Conservation (phyloP, 805 yeast genomes). For the Diddensiella transvaalensis region DNA sequence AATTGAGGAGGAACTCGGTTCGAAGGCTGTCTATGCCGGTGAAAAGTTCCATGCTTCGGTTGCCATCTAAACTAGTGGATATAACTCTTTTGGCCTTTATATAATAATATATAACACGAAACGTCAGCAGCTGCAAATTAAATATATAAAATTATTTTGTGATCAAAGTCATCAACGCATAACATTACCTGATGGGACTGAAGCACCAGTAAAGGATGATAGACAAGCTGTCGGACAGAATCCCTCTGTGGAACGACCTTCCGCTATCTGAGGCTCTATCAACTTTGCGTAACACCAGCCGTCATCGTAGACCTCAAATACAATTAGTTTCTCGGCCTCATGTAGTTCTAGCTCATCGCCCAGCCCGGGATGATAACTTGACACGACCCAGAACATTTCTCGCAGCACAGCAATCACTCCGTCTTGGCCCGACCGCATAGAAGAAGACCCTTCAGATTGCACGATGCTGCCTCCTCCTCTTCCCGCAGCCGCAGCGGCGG, state of each 20-base stretch:
- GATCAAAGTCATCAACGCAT: too few species aligned
- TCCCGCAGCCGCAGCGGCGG: too few species aligned
- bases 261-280: too few species aligned
- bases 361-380: conserved; percentile 73
- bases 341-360: conserved; percentile 71
- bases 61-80: conserved; percentile 29
- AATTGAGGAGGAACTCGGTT: conserved; percentile 98
- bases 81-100: too few species aligned
- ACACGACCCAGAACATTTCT: conserved; percentile 73
- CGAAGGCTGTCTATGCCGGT: conserved; percentile 96
- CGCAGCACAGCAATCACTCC: conserved; percentile 21
- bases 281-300: conserved; percentile 83
- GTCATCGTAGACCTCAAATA: conserved; percentile 79
- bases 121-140: too few species aligned
- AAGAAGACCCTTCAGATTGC: not conserved
- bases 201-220: not conserved
- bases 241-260: conserved; percentile 13
- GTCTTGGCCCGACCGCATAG: not conserved
- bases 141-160: too few species aligned
- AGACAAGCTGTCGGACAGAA: conserved; percentile 21
- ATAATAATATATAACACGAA: too few species aligned
- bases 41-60: conserved; percentile 67
- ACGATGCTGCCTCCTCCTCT: too few species aligned
- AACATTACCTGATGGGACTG: too few species aligned
- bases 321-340: conserved; percentile 67